Evolutionary conservation across 495 filamentous ascomycete species (phyloP), one percentile per base, ranked within the genome.

Genomic region (Amniculicola lignicola): DNA sequence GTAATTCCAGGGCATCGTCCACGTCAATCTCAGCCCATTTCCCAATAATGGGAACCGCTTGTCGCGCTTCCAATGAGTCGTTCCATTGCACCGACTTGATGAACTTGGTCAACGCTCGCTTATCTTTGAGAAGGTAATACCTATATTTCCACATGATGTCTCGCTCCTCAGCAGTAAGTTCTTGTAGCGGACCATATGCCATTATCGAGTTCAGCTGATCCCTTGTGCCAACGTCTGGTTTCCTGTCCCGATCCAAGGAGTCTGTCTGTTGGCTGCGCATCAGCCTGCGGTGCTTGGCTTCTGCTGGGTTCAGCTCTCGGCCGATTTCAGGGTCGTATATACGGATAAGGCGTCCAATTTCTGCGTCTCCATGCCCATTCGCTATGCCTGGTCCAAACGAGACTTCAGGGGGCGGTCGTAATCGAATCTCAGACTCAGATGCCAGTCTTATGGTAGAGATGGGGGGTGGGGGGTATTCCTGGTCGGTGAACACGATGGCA

Each of bases 1-100:
- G 81, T 25, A 99, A 80, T 69, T 97, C 93, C 57, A 99, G 75
- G 22, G 94, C 93, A 73, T 96, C 93, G 65, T 97, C 94, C 15
- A 97, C 88, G 63, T 97, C 94, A 52, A 97, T 93, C 44, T 96
- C 91, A 0, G 89, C 94, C 93, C 93, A 99, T 68, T 90, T 92
- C 0, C 88, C 81, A 11, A 99, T 77, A 4, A 99, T 82, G 49
- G 90, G 88, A 7, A 92, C 87, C 6, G 91, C 92, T 71, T 96
- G 89, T 41, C 85, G 85, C 21, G 86, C 78, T 74, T 99, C 93
- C 38, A 82, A 81, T n/a, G 75, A 75, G 68, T 97, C 92, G 15
- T 81, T 81, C 93, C 93, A 99, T 48, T 89, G 86, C 29, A 96
- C 92, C 1, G 89, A 94, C 70, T 97, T 97, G 63, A 96, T 89